These are phyloP conservation scores for Ceriops zippeliana DNA, from an alignment of 345 rosid genomes.

Conservation along the genomic window DNA sequence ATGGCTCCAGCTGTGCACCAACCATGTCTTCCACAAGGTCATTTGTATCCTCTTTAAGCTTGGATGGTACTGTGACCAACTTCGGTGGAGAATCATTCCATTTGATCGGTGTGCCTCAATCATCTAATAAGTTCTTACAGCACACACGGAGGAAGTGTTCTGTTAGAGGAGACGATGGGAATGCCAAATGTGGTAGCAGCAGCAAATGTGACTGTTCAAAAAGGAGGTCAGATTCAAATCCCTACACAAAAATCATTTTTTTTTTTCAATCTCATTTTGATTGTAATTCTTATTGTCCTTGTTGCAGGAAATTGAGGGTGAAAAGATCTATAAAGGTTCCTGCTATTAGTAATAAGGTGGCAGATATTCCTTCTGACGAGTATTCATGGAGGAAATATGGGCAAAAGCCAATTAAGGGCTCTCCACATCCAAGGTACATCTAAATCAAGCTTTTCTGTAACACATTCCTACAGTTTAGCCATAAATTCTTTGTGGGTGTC, in stretches of 20 bases:
- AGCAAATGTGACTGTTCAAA: slow-evolving; percentile 80
- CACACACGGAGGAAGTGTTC: slow-evolving; percentile 54
- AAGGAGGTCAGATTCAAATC: slow-evolving; percentile 44
- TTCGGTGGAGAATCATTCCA: slow-evolving; percentile 50
- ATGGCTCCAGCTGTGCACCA: slow-evolving; percentile 51
- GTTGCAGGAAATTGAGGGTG: slow-evolving; percentile 52
- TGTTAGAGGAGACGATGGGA: slow-evolving; percentile 59
- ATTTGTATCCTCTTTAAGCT: slow-evolving; percentile 58
- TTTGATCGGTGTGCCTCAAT: slow-evolving; percentile 48
- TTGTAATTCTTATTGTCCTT: background rate
- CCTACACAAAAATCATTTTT: background rate
- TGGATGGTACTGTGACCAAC: slow-evolving; percentile 52
- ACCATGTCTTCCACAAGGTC: slow-evolving; percentile 59
- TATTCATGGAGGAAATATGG: slow-evolving; percentile 87
- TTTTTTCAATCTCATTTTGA: background rate
- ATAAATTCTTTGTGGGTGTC: background rate
- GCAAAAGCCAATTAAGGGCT: slow-evolving; percentile 79
- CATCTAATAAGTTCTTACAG: slow-evolving; percentile 45
- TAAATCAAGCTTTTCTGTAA: background rate
- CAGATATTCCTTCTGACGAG: slow-evolving; percentile 86
- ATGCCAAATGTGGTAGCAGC: slow-evolving; percentile 48
- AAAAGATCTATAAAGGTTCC: slow-evolving; percentile 73
- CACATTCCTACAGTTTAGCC: background rate
- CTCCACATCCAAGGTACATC: slow-evolving; percentile 75
- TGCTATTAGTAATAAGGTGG: slow-evolving; percentile 78